These are phyloP conservation scores for Butyriboletus loyo DNA, from an alignment of 768 basidiomycete genomes.

Conservation along the genomic window DNA sequence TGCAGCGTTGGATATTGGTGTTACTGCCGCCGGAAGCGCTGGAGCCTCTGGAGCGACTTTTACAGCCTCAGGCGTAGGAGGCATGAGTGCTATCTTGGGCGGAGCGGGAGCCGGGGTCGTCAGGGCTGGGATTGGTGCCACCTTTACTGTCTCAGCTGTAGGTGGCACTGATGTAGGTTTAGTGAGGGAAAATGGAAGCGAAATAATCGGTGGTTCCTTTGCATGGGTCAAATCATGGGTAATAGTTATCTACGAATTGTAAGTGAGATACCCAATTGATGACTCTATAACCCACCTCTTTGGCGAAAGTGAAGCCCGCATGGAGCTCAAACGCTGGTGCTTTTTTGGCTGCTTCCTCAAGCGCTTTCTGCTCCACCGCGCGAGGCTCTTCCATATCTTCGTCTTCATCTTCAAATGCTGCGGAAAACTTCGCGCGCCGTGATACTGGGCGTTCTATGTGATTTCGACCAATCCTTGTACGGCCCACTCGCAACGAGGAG, in stretches of 20 bases:
- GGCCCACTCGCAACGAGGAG: constrained; percentile 67
- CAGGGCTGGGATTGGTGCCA: constrained; percentile 14
- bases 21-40: constrained; percentile 1
- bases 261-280: not conserved
- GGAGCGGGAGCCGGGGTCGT: constrained; percentile 9
- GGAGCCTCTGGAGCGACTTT: constrained; percentile 16
- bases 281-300: constrained; percentile 42
- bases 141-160: constrained; percentile 13
- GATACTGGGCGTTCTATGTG: constrained; percentile 58
- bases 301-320: constrained; percentile 64
- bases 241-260: constrained; percentile 31
- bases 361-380: constrained; percentile 41
- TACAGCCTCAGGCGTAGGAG: constrained; percentile 25
- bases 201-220: constrained; percentile 64
- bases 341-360: constrained; percentile 56
- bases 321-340: constrained; percentile 59
- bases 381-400: constrained; percentile 42
- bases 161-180: constrained; percentile 28
- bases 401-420: constrained; percentile 52
- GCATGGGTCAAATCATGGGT: constrained; percentile 41
- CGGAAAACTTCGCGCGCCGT: constrained; percentile 60
- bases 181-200: constrained; percentile 65
- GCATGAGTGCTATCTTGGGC: constrained; percentile 23
- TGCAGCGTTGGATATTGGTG: constrained; percentile 1
- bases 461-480: constrained; percentile 51